Percentiles rank a stretch among this genome's conserved stretches.
phyloP scores from a whole-genome alignment of 176 grass and related monocot species.

The Alloteropsis semialata region DNA sequence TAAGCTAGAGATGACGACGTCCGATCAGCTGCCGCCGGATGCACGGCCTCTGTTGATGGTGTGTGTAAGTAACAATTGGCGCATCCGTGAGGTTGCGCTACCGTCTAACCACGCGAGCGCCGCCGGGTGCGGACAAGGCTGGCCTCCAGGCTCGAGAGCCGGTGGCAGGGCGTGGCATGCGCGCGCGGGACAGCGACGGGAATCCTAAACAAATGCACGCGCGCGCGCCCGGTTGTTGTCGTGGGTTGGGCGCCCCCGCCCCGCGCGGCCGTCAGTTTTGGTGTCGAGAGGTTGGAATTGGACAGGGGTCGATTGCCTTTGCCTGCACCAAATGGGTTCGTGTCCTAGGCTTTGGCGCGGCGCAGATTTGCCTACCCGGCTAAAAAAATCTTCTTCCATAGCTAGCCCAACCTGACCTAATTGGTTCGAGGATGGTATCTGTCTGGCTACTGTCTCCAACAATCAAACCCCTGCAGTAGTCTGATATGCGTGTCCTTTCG shows the following conservation, averaged over 20 bases:
- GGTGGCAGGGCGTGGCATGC: background rate
- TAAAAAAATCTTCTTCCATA: background rate
- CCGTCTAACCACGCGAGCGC: background rate
- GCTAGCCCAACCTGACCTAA: background rate
- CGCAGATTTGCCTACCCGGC: background rate
- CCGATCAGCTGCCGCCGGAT: background rate
- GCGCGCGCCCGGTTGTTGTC: background rate
- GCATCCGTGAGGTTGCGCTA: background rate
- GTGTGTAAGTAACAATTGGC: background rate
- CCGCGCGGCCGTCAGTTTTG: background rate
- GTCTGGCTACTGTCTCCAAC: background rate
- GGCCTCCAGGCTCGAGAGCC: background rate
- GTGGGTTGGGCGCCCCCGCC: background rate
- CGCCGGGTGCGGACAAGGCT: conserved; percentile 12
- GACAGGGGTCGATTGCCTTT: conserved; percentile 5
- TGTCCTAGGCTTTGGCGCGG: background rate
- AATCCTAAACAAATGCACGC: conserved; percentile 36
- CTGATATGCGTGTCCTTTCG: background rate
- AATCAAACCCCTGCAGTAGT: background rate
- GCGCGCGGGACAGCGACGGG: conserved; percentile 11
- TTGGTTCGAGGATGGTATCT: background rate
- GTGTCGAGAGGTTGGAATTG: background rate
- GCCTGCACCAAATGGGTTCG: background rate
- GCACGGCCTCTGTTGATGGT: background rate
- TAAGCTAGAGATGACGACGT: background rate